Conservation (phyloP, 2,329 filamentous ascomycete species). For the Penicillium sp. region DNA sequence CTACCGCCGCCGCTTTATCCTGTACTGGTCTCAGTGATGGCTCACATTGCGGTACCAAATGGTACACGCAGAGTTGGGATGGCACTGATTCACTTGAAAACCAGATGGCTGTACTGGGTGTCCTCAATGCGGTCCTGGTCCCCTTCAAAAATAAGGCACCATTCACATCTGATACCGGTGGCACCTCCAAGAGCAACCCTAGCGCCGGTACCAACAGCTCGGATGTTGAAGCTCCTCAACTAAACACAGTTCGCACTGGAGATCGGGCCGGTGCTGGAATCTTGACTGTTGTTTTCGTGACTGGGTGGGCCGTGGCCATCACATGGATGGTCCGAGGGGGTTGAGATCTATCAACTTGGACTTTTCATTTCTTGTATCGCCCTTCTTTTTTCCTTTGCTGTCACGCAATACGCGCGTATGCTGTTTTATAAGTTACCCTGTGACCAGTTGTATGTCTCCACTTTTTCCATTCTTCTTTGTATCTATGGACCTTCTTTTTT, state of each 20-base stretch:
- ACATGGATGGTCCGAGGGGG: conserved; percentile 33
- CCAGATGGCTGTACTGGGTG: conserved; percentile 43
- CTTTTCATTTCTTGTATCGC: background rate
- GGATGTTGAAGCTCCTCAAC: conserved; percentile 5
- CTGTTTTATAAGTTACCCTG: background rate
- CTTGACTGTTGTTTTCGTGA: conserved; percentile 33
- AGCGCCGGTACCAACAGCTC: conserved; percentile 37
- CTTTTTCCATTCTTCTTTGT: background rate
- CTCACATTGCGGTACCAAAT: conserved; percentile 56
- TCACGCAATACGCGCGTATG: background rate
- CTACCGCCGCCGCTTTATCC: conserved; percentile 61
- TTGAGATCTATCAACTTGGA: conserved; percentile 2
- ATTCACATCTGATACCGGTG: conserved; percentile 54
- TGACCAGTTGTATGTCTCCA: background rate
- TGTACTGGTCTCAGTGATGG: conserved; percentile 62
- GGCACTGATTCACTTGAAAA: conserved; percentile 39
- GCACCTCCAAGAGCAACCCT: conserved; percentile 55
- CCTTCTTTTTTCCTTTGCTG: background rate
- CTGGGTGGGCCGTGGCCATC: conserved; percentile 28
- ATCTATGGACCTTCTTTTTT: background rate
- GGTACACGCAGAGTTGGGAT: conserved; percentile 42
- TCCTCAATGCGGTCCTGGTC: conserved; percentile 35
- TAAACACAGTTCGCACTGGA: conserved; percentile 31
- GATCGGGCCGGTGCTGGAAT: conserved; percentile 41
- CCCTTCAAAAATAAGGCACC: conserved; percentile 36